Evolutionary conservation across 441 rosid genomes (phyloP).

Genomic region (Macaranga tanarius): DNA sequence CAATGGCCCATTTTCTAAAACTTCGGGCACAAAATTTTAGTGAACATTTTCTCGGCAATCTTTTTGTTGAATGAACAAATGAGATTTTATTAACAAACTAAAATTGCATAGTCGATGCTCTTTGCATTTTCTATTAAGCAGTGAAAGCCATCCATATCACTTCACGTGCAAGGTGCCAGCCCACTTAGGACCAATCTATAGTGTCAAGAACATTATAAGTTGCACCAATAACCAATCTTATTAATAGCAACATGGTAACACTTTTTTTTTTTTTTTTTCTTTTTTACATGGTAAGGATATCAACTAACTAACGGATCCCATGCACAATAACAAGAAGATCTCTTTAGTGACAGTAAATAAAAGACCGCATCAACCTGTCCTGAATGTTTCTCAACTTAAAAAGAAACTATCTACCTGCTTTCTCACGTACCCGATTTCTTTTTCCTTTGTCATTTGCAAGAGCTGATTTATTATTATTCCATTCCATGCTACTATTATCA

Average conservation of each 20-base stretch:
- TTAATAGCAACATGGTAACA: too few relatives aligned
- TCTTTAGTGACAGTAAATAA: too few relatives aligned
- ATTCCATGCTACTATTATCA: slow-evolving; percentile 23
- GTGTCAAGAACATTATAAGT: not conserved
- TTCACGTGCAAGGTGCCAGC: not conserved
- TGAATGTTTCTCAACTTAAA: not conserved
- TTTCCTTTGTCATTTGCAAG: slow-evolving; percentile 22
- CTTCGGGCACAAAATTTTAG: not conserved
- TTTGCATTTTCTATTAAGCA: not conserved
- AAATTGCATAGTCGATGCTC: not conserved
- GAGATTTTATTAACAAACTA: not conserved
- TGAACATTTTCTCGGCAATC: not conserved
- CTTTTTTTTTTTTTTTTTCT: too few relatives aligned
- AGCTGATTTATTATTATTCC: slow-evolving; percentile 20
- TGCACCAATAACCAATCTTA: not conserved
- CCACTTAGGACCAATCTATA: too few relatives aligned
- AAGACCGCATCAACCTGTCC: too few relatives aligned
- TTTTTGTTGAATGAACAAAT: not conserved
- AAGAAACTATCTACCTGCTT: slow-evolving; percentile 23
- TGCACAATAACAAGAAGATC: too few relatives aligned
- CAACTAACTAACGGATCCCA: too few relatives aligned
- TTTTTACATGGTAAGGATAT: too few relatives aligned
- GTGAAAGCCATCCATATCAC: not conserved
- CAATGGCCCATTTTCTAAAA: not conserved
- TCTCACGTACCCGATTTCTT: slow-evolving; percentile 29